Base-by-base conservation (phyloP, 1,139 yeast species). In the Zhuliangozyma blackwelliae region DNA sequence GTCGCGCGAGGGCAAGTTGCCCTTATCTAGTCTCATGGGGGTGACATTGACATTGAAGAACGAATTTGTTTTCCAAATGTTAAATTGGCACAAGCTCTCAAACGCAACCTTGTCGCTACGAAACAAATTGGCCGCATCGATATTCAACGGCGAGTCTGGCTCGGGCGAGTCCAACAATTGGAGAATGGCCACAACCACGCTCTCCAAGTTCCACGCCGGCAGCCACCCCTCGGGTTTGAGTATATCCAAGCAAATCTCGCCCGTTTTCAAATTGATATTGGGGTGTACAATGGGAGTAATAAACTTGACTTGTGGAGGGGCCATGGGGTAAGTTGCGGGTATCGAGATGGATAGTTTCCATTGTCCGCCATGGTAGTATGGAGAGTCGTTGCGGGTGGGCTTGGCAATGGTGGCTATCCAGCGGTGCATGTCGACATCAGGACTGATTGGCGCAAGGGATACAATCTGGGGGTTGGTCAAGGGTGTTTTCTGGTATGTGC, bases 241-340 rank as follows among this genome's bases (percentile, higher is more conserved):
- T 10, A 88, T 82, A 54, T 88, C 95, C n/a, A 89, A 62, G 57
- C 97, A 89, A 4, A 87, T 82, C 46, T 83, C 92, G 0, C 96
- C 96, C 1, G 83, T 79, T 35, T 59, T 48, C 40, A 79, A 70
- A 49, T 80, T 77, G 31, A 87, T 77, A 53, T 87, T 87, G 3
- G 94, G 90, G 55, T 87, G 96, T 33, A 82, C 77, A 43, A 86
- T 79, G 10, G 71, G 73, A 20, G 69, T 60, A 33, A 45, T 39
- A 49, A 87, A 87, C 35, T 51, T 60, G 46, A 85, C 72, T 21
- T 48, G 52, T 2, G 96, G 96, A 0, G 96, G 95, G 23, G 63
- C 61, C 22, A 76, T 57, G 0, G 97, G 97, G 49, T 88, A 88
- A 25, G 63, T 63, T 1, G 49, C 34, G 1, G 83, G 78, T 1